A percentile compares a stretch with the other conserved stretches of the same genome.
Conservation (phyloP, 2,329 filamentous ascomycete species). For the Pseudogymnoascus sp. region DNA sequence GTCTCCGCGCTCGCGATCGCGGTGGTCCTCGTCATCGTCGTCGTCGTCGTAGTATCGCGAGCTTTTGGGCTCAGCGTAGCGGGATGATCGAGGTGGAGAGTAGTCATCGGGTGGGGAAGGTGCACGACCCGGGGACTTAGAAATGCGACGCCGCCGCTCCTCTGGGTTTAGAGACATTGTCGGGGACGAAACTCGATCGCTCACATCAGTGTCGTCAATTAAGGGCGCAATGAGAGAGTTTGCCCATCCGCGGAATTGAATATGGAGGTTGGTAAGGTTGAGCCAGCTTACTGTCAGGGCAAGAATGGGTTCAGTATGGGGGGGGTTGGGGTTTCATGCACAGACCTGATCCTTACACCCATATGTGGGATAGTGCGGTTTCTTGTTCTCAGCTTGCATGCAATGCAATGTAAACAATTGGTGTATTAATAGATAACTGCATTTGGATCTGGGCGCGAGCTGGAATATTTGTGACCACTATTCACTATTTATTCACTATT, state of each 20-base stretch:
- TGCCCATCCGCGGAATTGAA: background rate
- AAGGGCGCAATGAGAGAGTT: background rate
- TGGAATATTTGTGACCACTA: background rate
- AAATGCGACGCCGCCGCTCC: constrained; percentile 1
- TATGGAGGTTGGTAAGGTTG: constrained; percentile 8
- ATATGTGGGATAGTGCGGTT: constrained; percentile 6
- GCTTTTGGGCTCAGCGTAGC: constrained; percentile 2
- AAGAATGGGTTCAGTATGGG: constrained; percentile 8
- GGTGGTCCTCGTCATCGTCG: background rate
- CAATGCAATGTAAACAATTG: constrained; percentile 5
- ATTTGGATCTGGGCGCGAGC: background rate
- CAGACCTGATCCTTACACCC: constrained; percentile 8
- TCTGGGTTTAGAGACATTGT: constrained; percentile 7
- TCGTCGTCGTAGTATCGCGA: constrained; percentile 7
- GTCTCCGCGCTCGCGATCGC: background rate
- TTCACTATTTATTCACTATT: background rate
- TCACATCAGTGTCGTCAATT: constrained; percentile 3
- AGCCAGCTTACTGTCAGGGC: constrained; percentile 5
- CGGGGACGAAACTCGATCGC: constrained; percentile 1
- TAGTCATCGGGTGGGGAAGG: constrained; percentile 1
- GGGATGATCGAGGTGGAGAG: background rate
- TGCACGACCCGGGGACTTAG: background rate
- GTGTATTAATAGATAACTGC: background rate
- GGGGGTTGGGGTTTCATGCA: constrained; percentile 10
- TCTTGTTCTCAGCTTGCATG: constrained; percentile 4